Conservation (phyloP, 2,329 filamentous ascomycete genomes). For the Orbilia blumenaviensis region DNA sequence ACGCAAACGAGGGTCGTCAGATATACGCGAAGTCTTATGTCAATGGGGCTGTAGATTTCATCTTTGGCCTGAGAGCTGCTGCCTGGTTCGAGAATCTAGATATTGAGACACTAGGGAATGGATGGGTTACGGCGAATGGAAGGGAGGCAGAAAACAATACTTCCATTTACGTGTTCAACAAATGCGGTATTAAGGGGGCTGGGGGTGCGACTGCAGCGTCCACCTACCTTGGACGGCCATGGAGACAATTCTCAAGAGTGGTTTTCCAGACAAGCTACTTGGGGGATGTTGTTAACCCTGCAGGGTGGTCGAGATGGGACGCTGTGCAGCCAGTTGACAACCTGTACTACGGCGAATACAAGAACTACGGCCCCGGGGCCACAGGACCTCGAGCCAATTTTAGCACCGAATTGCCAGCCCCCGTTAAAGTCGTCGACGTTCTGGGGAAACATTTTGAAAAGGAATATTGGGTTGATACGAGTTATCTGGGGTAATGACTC, state of each 20-base stretch:
- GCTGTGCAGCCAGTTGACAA: conserved; percentile 63
- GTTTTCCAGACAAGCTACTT: conserved; percentile 66
- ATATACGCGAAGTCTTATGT: conserved; percentile 69
- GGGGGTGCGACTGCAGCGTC: conserved; percentile 59
- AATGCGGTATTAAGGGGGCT: conserved; percentile 63
- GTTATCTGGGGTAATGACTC: conserved; percentile 12
- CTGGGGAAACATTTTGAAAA: conserved; percentile 32
- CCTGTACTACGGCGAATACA: conserved; percentile 69
- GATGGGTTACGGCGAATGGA: conserved; percentile 65
- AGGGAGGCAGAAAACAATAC: conserved; percentile 61
- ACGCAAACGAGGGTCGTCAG: conserved; percentile 66
- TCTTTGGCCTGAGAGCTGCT: conserved; percentile 67
- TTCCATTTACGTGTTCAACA: conserved; percentile 69
- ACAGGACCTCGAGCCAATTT: conserved; percentile 64
- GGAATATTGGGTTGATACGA: conserved; percentile 37
- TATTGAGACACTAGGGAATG: conserved; percentile 64
- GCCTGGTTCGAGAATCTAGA: conserved; percentile 67
- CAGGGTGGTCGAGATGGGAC: conserved; percentile 70
- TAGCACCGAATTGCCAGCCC: neutral
- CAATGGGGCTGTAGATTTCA: conserved; percentile 69
- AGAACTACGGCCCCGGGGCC: conserved; percentile 69
- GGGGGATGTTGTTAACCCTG: conserved; percentile 68
- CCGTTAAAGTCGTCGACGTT: conserved; percentile 20
- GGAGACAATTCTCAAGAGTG: conserved; percentile 63
- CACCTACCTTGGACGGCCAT: conserved; percentile 67